Evolutionary conservation across 1,284 basidiomycete genomes (phyloP), one percentile per base, ranked within the genome.

Genomic region (Neonothopanus nambi): DNA sequence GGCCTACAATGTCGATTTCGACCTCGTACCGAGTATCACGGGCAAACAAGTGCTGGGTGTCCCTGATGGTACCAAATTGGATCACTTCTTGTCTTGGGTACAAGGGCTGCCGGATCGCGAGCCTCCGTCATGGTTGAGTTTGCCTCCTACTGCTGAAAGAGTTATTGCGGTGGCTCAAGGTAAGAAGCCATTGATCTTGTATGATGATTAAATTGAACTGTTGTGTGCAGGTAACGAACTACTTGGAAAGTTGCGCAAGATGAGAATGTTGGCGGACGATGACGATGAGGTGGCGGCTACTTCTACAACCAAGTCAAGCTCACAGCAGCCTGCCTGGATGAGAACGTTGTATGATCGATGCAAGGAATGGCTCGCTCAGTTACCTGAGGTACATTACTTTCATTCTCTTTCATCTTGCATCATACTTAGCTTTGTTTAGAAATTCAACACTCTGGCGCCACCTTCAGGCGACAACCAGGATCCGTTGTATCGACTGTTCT

Each of bases 251-350:
- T 76, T 97, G 45, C 85, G 93, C 60, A 95, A 95, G 75, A 96
- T 95, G 92, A 81, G 93, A 55, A 91, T 86, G 66, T 76, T 95
- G 43, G 82, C 86, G 1, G 95, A 98, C 67, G 93, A 95, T 58
- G 93, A 95, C 44, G 91, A 92, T 23, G 85, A 85, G 15, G 74
- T 75, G 1, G 66, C 80, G 2, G 67, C 78, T 20, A 61, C 75
- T 2, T 68, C 75, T 20, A 75, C 76, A 20, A 71, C 81, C 6
- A 85, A 87, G 62, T 76, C 80, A 28, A 71, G 81, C 1, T 79
- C 80, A 4, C 84, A 88, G 52, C 89, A 93, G 65, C 95, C 95
- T 2, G 89, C 89, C 0, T 97, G 95, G 95, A 97, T 97, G 95
- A 82, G 89, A 37, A 79, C 82, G 15, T 74, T 97, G 33, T 77